Percentiles rank a stretch among this genome's conserved stretches.
Conservation (phyloP, 2,329 filamentous ascomycete species). For the Zymoseptoria ardabiliae region DNA sequence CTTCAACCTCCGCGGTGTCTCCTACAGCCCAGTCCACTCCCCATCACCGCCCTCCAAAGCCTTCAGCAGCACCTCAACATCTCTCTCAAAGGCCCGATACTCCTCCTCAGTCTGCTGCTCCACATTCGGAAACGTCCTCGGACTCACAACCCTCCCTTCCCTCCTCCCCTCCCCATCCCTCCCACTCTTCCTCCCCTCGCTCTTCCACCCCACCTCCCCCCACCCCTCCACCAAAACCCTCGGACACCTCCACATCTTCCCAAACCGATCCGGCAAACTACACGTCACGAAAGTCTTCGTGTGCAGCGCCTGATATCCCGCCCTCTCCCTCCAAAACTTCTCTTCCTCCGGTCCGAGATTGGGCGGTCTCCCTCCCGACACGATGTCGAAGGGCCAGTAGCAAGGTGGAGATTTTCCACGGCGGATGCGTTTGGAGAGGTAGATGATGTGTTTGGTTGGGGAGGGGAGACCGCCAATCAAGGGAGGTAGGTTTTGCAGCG, state of each 20-base stretch:
- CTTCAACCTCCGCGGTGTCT: neutral
- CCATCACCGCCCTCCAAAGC: neutral
- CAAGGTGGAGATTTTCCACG: neutral
- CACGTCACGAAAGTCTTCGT: neutral
- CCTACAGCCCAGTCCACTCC: neutral
- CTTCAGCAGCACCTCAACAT: neutral
- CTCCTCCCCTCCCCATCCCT: neutral
- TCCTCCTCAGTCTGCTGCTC: neutral
- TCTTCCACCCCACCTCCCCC: neutral
- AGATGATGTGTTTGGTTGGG: neutral
- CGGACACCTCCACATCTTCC: neutral
- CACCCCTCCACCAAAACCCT: neutral
- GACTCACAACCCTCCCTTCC: neutral
- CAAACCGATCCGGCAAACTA: neutral
- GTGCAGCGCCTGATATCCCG: neutral
- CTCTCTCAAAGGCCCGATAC: neutral
- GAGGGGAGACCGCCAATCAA: neutral
- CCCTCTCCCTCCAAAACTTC: constrained; percentile 1
- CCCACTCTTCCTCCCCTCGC: neutral
- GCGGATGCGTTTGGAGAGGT: neutral
- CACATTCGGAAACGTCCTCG: neutral
- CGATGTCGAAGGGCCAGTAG: constrained; percentile 3
- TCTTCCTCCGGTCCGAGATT: constrained; percentile 1
- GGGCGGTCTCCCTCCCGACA: constrained; percentile 1
- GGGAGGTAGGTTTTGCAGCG: neutral